Base-by-base conservation (phyloP, 768 basidiomycete species). In the Sistotremastrum niveocremeum region DNA sequence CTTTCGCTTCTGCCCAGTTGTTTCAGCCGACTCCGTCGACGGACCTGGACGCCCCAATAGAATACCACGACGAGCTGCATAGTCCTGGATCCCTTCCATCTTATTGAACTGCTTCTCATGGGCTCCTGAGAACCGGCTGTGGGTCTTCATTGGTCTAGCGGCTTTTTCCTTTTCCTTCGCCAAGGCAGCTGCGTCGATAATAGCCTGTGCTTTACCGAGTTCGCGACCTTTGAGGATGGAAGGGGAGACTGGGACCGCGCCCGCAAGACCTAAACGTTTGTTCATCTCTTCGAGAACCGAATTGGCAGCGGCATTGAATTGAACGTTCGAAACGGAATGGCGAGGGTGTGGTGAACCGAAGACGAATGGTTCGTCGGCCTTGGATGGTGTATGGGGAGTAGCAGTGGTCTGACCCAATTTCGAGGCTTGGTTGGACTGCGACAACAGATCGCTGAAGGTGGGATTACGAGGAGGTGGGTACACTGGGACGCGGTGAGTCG, bases 201-300 rank as follows among this genome's bases (percentile, higher is more conserved):
- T 33, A 39, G 30, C 36, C 28, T 46, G 46, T 10, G 45, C 41
- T 7, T 36, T 12, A 29, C 46, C 49, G 4, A 33, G 36, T 31
- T 36, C 46, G 34, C 12, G 47, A 41, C 61, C 69, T 35, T 62
- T 54, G 42, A 81, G 66, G 31, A 80, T 60, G 37, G 68, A 62
- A 20, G 63, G 53, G 12, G 63, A 66, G 33, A 81, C 64, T 28
- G 63, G 63, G 33, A 73, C 65, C 5, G 76, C 70, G 2, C 79
- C 80, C 5, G 73, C 72, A 6, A 67, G 69, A 3, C 67, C 70
- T 7, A 88, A 69, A 2, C 83, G 76, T 43, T 70, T 67, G 57
- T 88, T 87, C 81, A 90, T 85, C 61, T 90, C 87, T 42, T 79
- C 81, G 32, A 89, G 65, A 31, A 90, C 77, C 20, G 72, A 71